phyloP scores from a whole-genome alignment of 1,139 yeast species.

The Ogataea hybrid region DNA sequence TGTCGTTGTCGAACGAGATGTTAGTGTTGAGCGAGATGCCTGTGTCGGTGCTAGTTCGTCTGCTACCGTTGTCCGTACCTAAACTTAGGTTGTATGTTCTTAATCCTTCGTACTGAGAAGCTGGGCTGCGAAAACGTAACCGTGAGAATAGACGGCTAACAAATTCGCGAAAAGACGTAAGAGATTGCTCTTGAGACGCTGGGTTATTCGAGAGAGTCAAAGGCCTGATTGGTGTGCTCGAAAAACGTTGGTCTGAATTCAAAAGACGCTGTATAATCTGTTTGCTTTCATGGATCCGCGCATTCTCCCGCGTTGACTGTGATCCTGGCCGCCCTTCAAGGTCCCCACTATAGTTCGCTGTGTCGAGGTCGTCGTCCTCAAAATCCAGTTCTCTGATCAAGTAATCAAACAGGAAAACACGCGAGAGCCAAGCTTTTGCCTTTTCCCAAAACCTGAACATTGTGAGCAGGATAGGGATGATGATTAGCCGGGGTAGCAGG shows the following conservation, averaged over 20 bases:
- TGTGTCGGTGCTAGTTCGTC: slow-evolving; percentile 22
- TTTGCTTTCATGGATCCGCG: slow-evolving; percentile 27
- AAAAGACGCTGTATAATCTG: slow-evolving; percentile 25
- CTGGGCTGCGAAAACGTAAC: not conserved
- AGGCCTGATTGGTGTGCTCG: slow-evolving; percentile 11
- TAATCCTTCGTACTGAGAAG: slow-evolving; percentile 16
- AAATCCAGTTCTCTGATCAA: slow-evolving; percentile 36
- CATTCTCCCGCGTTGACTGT: slow-evolving; percentile 17
- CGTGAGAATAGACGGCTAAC: slow-evolving; percentile 3
- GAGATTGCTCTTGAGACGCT: not conserved
- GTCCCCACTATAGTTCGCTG: slow-evolving; percentile 8
- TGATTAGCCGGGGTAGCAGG: slow-evolving; percentile 69
- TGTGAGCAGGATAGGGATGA: slow-evolving; percentile 64
- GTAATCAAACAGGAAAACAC: slow-evolving; percentile 41
- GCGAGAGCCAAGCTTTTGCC: slow-evolving; percentile 48
- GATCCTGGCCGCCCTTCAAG: slow-evolving; percentile 9
- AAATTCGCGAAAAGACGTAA: not conserved
- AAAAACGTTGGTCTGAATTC: slow-evolving; percentile 11
- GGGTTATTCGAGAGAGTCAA: slow-evolving; percentile 15
- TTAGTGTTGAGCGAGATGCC: slow-evolving; percentile 24
- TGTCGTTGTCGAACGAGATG: slow-evolving; percentile 28
- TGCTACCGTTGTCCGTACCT: slow-evolving; percentile 10
- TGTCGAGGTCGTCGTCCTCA: slow-evolving; percentile 19
- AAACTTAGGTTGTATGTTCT: slow-evolving; percentile 22
- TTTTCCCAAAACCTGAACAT: slow-evolving; percentile 68